Base-by-base conservation (phyloP, 176 grass and related monocot genomes). In the Bothriochloa decipiens region DNA sequence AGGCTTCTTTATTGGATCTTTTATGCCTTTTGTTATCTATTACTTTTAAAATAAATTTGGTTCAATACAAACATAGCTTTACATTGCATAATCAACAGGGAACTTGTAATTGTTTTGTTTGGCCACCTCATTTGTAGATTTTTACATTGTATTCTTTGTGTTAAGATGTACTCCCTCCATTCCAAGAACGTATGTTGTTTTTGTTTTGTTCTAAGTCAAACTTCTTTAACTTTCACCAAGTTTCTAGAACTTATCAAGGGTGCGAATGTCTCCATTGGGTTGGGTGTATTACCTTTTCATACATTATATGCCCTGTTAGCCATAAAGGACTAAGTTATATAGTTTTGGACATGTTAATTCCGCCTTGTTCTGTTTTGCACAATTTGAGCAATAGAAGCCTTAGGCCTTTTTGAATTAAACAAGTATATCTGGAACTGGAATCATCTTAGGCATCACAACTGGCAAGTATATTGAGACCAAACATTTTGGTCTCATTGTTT, bases 221-320 rank as follows among this genome's bases (percentile, higher is more conserved):
- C 57, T 25, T 61, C 22, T 61, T 25, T 61, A 3, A 61, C 0
- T 60, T 23, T 60, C 7, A 57, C 53, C 53, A 58, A 10, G 20
- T n/a, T 23, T 58, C 20, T 58, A 58, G 20, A 57, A 32, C 29
- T 32, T 2, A 32, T 32, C 29, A 32, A 32, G 29, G 29, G 29
- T 32, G 29, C 2, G 29, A 32, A 50, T 37, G 2, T 50, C 53
- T 70, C 52, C 6, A 50, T 53, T 6, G 1, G 7, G 37, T 74
- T 27, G 11, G 11, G 36, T 73, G 29, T 37, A 18, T 50, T 36
- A 37, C 28, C 26, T 1, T 80, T 33, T 46, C 55, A 26, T 46
- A 42, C 61, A 87, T 36, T 40, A 25, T 45, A 81, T 75, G 25
- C 27, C 25, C 39, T 80, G 39, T 53, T 82, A 76, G 40, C 16